These are phyloP conservation scores for Tripterygium wilfordii DNA, from an alignment of 177 flowering plant species.

Conservation along the genomic window DNA sequence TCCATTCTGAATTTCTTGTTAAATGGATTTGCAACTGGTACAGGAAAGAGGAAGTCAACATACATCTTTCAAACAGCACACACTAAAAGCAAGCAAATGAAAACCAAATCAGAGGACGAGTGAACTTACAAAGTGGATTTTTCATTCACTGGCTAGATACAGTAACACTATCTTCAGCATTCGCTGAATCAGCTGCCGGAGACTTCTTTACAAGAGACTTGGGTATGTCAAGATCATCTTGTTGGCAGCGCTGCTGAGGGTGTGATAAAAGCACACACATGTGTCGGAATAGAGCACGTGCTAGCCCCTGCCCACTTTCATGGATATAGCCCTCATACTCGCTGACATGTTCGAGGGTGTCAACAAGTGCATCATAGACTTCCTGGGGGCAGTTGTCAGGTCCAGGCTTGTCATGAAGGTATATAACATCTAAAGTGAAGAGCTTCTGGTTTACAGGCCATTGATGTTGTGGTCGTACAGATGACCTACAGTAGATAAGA, in stretches of 20 bases:
- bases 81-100: conserved; percentile 4
- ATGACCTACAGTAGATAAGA: conserved; percentile 88
- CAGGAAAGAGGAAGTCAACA: background rate
- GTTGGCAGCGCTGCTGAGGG: conserved; percentile 86
- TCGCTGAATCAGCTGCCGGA: conserved; percentile 35
- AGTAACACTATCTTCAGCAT: conserved; percentile 43
- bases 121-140: background rate
- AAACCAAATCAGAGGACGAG: background rate
- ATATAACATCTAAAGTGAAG: conserved; percentile 85
- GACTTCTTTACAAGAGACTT: conserved; percentile 70
- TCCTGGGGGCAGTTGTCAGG: conserved; percentile 89
- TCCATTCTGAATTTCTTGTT: no score
- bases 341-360: conserved; percentile 74
- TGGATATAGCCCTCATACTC: conserved; percentile 85
- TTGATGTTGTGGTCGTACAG: conserved; percentile 55
- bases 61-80: no score
- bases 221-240: conserved; percentile 78
- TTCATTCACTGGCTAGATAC: conserved; percentile 39
- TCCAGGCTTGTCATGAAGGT: conserved; percentile 89
- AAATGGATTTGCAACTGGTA: no score
- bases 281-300: conserved; percentile 59
- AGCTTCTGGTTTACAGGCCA: conserved; percentile 67
- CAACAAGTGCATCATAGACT: conserved; percentile 89
- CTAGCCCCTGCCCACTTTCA: conserved; percentile 79
- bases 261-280: conserved; percentile 75